Conservation (phyloP, 1,139 yeast species). For the Trichomonascaceae sp. region DNA sequence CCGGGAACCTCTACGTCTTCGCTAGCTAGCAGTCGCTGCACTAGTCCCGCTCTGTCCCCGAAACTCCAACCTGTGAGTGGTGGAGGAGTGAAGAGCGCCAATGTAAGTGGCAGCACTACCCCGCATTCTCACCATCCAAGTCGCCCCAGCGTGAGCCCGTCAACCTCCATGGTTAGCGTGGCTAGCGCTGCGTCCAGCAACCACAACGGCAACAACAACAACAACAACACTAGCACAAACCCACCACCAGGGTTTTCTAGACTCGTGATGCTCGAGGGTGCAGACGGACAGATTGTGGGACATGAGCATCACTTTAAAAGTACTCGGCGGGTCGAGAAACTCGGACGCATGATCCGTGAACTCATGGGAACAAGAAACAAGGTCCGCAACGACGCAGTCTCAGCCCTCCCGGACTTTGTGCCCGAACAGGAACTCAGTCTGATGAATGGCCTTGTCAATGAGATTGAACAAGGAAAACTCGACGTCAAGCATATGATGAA, state of each 20-base stretch:
- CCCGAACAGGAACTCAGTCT: constrained; percentile 47
- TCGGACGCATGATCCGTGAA: constrained; percentile 77
- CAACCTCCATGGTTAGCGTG: not conserved
- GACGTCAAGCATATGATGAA: constrained; percentile 11
- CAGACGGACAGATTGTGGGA: no score
- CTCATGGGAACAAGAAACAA: constrained; percentile 52
- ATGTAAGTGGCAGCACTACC: no score
- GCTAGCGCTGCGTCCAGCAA: constrained; percentile 2
- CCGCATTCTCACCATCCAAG: no score
- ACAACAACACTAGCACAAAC: not conserved
- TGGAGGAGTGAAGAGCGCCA: no score
- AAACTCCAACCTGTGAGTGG: no score
- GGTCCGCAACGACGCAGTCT: constrained; percentile 65
- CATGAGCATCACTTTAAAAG: constrained; percentile 73
- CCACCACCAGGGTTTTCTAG: constrained; percentile 6
- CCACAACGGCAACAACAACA: not conserved
- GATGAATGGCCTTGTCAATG: constrained; percentile 68
- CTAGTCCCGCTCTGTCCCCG: no score
- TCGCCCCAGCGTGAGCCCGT: not conserved
- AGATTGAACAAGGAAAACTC: constrained; percentile 32
- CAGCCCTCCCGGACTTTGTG: constrained; percentile 66
- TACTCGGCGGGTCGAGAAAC: constrained; percentile 77
- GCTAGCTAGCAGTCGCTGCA: no score
- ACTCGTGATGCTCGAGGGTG: constrained; percentile 26
- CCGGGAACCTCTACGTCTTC: no score